These are phyloP conservation scores for Komagataella kurtzmanii DNA, from an alignment of 805 yeast genomes.

Conservation along the genomic window DNA sequence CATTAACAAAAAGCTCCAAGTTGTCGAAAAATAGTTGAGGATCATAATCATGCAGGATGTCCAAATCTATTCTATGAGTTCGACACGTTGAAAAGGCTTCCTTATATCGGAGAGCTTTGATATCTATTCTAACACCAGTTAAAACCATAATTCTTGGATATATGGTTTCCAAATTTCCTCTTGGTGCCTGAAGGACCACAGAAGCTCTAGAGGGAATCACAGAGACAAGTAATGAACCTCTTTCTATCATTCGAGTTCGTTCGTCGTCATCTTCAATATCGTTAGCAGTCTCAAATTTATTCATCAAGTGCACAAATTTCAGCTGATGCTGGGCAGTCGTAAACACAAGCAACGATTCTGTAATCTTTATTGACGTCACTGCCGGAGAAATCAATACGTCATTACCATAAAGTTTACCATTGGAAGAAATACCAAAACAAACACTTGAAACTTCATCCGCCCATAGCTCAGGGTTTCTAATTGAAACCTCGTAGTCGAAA, in stretches of 20 bases:
- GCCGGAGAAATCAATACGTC: constrained; percentile 48
- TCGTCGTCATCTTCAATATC: constrained; percentile 38
- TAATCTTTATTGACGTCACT: constrained; percentile 67
- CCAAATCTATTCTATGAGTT: constrained; percentile 83
- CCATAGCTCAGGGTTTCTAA: constrained; percentile 12
- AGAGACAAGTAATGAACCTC: constrained; percentile 79
- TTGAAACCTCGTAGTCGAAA: constrained; percentile 38
- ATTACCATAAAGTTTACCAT: constrained; percentile 64
- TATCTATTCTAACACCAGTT: constrained; percentile 63
- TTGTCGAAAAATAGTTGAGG: constrained; percentile 56
- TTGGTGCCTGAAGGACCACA: constrained; percentile 82
- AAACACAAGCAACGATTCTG: constrained; percentile 60
- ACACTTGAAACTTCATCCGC: constrained; percentile 10
- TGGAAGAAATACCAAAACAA: constrained; percentile 63
- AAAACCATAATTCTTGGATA: constrained; percentile 88
- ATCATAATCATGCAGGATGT: constrained; percentile 77
- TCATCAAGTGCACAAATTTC: constrained; percentile 61
- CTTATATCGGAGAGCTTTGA: constrained; percentile 40
- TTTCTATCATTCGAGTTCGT: constrained; percentile 76
- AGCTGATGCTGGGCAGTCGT: constrained; percentile 83
- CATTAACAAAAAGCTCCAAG: constrained; percentile 52
- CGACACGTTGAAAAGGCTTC: constrained; percentile 80
- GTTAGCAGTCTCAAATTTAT: constrained; percentile 5
- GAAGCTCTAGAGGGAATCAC: constrained; percentile 73
- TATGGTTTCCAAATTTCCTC: constrained; percentile 93